Evolutionary conservation across 2,329 filamentous ascomycete species (phyloP).

Genomic region (Pyrenochaeta sp.): DNA sequence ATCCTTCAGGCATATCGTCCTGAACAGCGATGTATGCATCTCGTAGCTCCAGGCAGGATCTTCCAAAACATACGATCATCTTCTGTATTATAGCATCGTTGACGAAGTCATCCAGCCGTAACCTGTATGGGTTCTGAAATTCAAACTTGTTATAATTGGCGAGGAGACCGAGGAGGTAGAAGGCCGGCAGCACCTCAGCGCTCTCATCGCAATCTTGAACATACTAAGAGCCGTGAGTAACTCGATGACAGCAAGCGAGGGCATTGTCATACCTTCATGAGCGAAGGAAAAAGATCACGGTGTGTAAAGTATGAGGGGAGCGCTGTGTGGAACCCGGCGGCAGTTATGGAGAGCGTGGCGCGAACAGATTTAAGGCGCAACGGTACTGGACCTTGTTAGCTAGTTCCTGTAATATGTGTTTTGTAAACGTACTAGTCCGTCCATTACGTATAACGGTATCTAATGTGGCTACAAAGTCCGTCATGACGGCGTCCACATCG

Average conservation of each 20-base stretch:
- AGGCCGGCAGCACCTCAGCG: constrained; percentile 72
- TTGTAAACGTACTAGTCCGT: constrained; percentile 65
- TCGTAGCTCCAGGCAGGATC: constrained; percentile 72
- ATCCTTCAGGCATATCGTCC: constrained; percentile 89
- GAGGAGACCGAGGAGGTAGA: constrained; percentile 83
- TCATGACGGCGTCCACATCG: constrained; percentile 84
- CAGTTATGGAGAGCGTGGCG: constrained; percentile 82
- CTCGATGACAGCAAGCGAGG: neutral
- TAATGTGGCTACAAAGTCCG: constrained; percentile 83
- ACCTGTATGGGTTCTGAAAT: constrained; percentile 93
- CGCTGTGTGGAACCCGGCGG: constrained; percentile 95
- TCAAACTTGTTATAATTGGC: constrained; percentile 99
- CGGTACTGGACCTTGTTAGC: constrained; percentile 64
- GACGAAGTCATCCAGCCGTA: constrained; percentile 92
- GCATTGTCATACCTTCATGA: constrained; percentile 78
- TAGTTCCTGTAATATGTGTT: neutral
- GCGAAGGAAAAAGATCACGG: constrained; percentile 87
- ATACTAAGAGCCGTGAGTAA: constrained; percentile 62
- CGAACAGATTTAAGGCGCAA: constrained; percentile 81
- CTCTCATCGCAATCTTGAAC: constrained; percentile 77
- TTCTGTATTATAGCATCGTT: constrained; percentile 88
- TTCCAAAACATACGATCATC: constrained; percentile 78
- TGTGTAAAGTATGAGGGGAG: constrained; percentile 95
- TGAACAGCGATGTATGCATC: constrained; percentile 84
- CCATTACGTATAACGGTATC: constrained; percentile 85